Evolutionary conservation across 345 rosid genomes (phyloP), one percentile per base, ranked within the genome.

Genomic region (Moricandia arvensis): DNA sequence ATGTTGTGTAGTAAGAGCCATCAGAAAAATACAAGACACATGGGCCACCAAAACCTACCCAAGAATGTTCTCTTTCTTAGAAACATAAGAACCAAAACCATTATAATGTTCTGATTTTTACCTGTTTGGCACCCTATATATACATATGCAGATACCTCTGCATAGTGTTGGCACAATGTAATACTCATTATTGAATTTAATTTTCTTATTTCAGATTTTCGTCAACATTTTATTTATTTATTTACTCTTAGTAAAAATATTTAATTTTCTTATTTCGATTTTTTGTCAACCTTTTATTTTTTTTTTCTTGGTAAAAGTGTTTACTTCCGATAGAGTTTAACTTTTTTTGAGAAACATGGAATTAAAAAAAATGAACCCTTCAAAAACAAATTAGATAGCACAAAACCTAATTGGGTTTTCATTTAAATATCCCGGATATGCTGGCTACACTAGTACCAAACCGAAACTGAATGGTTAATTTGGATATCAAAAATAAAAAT

Each of bases 1-100:
- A 64, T 70, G 71, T 71, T 41, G 45, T 67, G 58, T 63, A 63
- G 49, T 15, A 62, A 69, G 76, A 71, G 57, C 53, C 59, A 62
- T 41, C 75, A 76, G 21, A 65, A 43, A 43, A 75, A n/a, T n/a
- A n/a, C n/a, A n/a, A 63, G 71, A 77, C 80, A 77, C 62, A 77
- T 77, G 68, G 80, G 72, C 76, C 80, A 77, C 13, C 63, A 47
- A 71, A 77, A 65, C 68, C 68, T 45, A 77, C 57, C 80, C 72
- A 77, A 18, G 76, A 71, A 77, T 77, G 80, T 71, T 58, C 58
- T 77, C 73, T 71, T 77, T 66, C 67, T 49, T 37, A 18, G 47
- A 27, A 77, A 71, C 80, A 77, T 65, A 7, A 43, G 68, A 71
- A 71, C 67, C 72, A 59, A 45, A 66, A 59, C 80, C 66, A 35